Evolutionary conservation across 2,329 filamentous ascomycete genomes (phyloP), one percentile per base, ranked within the genome.

Genomic region (Colletotrichum sp.): DNA sequence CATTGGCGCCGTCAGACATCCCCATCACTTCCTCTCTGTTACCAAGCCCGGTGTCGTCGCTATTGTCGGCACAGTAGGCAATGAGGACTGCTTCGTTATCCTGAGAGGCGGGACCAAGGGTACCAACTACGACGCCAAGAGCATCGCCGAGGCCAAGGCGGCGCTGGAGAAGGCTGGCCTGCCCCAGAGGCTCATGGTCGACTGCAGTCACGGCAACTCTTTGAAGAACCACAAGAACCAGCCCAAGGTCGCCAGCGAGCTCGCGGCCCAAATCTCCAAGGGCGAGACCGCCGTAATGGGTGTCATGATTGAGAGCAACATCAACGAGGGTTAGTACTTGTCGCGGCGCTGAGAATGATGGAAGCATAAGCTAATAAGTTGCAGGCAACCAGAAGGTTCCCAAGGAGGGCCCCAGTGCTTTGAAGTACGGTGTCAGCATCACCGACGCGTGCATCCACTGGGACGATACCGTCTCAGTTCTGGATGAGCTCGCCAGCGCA

Each of bases 221-320:
- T 88, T 94, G 83, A 99, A 99, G 91, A 92, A 99, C 86, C 96
- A 99, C 90, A 96, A 93, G 88, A 99, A 99, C 86, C 97, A 99
- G 87, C 96, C 96, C 79, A 96, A 96, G 90, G 97, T 99, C 24
- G 96, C 96, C 5, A 93, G 92, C 67, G 91, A 89, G 13, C 85
- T 99, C 73, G 96, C 95, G 3, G 93, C 95, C 82, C 97, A 99
- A 87, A 95, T 99, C 76, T 90, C 93, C 71, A 92, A 90, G 74
- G 97, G 97, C 44, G 96, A 99, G 88, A 90, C 91, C 5, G 94
- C 89, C 65, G 97, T 99, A 82, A 96, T 98, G 92, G 97, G 97
- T 81, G 95, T 99, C 76, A 99, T 99, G 97, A 98, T 99, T 82
- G 97, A 99, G 89, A 98, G 95, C 85, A 95, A 99, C 85, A 98